These are phyloP conservation scores for Bacterosira constricta DNA, from an alignment of 108 stramenopile genomes.

Conservation along the genomic window DNA sequence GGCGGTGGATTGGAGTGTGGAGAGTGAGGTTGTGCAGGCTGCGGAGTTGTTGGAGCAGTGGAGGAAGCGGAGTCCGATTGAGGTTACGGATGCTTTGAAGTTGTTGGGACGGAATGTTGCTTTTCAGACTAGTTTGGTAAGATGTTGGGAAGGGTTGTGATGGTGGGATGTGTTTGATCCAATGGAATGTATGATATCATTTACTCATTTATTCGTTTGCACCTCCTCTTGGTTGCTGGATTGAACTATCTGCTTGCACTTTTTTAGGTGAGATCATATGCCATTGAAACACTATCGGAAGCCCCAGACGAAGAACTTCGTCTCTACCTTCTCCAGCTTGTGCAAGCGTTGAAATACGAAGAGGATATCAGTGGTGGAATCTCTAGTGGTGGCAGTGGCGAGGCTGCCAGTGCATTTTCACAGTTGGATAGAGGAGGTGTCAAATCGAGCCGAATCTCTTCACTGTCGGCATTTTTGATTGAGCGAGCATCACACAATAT, in stretches of 20 bases:
- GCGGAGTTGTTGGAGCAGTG: conserved; percentile 94
- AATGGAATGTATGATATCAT: too few relatives aligned
- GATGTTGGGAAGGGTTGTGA: not conserved
- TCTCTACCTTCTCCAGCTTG: conserved; percentile 95
- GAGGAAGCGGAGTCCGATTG: conserved; percentile 91
- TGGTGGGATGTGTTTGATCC: too few relatives aligned
- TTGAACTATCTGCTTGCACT: not conserved
- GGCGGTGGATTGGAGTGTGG: conserved; percentile 95
- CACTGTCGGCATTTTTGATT: conserved; percentile 92
- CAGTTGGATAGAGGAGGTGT: not conserved
- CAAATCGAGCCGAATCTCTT: conserved; percentile 41
- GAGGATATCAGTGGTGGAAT: conserved; percentile 47
- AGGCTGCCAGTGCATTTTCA: conserved; percentile 6
- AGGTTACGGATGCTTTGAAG: conserved; percentile 96
- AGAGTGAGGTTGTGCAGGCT: conserved; percentile 93
- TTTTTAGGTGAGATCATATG: conserved; percentile 84
- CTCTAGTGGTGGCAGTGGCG: conserved; percentile 3
- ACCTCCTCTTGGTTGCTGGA: not conserved
- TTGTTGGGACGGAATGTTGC: conserved; percentile 93
- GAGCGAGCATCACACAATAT: conserved; percentile 87
- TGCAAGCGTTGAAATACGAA: conserved; percentile 98
- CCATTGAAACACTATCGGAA: conserved; percentile 88
- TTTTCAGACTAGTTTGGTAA: conserved; percentile 81
- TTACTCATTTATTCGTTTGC: not conserved
- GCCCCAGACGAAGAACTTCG: conserved; percentile 95